phyloP scores from a whole-genome alignment of 768 basidiomycete species.

The Podaxis rugospora region DNA sequence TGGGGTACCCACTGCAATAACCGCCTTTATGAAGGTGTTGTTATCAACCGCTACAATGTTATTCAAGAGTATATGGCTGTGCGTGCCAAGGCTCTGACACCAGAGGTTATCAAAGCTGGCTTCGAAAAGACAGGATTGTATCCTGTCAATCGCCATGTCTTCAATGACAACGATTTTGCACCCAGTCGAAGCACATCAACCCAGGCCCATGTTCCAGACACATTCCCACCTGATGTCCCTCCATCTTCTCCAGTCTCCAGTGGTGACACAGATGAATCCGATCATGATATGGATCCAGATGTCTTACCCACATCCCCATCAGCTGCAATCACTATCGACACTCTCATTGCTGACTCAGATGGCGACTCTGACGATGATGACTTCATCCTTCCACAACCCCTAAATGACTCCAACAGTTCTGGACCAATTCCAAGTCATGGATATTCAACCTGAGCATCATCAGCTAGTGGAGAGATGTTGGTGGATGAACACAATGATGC shows the following conservation, averaged over 20 bases:
- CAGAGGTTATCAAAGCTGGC: conserved; percentile 15
- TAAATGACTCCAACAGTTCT: too few species aligned
- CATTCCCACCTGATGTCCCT: conserved; percentile 11
- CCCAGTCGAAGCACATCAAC: conserved; percentile 19
- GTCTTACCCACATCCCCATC: too few species aligned
- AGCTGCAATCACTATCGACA: too few species aligned
- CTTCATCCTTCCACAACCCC: background rate
- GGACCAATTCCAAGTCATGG: background rate
- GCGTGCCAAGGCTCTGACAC: conserved; percentile 10
- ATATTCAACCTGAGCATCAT: too few species aligned
- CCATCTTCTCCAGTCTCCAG: background rate
- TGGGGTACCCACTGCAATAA: conserved; percentile 23
- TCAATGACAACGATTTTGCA: conserved; percentile 20
- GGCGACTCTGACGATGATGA: background rate
- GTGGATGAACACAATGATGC: too few species aligned
- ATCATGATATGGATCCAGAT: too few species aligned
- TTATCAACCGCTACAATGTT: conserved; percentile 1
- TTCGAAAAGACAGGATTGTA: conserved; percentile 22
- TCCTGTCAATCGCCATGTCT: conserved; percentile 22
- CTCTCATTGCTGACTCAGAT: background rate
- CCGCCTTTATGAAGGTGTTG: conserved; percentile 1
- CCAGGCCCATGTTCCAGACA: conserved; percentile 12
- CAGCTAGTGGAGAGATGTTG: too few species aligned
- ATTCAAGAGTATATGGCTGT: conserved; percentile 16
- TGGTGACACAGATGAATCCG: background rate